Base-by-base conservation (phyloP, 2,329 filamentous ascomycete genomes). In the Ascochyta viciae-villosae region DNA sequence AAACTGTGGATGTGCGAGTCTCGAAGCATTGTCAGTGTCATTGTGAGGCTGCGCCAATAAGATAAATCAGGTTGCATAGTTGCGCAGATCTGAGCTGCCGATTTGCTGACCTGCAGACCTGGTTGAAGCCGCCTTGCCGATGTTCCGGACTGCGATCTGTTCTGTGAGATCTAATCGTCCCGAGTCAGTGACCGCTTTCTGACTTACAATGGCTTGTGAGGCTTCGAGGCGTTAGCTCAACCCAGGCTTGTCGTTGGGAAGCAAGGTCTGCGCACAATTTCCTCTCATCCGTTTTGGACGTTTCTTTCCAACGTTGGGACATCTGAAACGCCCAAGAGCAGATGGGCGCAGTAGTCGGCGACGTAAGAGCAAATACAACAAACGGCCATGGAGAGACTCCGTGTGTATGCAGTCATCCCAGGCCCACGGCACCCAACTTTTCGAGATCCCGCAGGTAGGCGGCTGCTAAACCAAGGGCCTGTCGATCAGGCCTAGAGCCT, bases 401-500 rank as follows among this genome's bases (percentile, higher is more conserved):
- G 53, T 31, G 53, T 37, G 35, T 43, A 51, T 46, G 41, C 41
- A 34, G 38, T 51, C 48, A 47, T 48, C 22, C 53, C 53, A 56
- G 43, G 33, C 37, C 47, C 38, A 47, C 33, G 53, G 53, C 42
- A 46, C 47, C 46, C 46, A 50, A 24, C 47, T 35, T 33, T 41
- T 34, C 43, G 47, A 56, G 53, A 56, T 56, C 53, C 53, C 53
- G 53, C 53, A 51, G 53, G 53, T 51, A 19, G 42, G 53, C 47
- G 42, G 53, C 33, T 47, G 43, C 38, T 56, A 47, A 33, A 35
- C 35, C 31, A 19, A 56, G 38, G 45, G 37, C 42, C 42, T 43
- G 53, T 51, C 53, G 53, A 56, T 51, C 53, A 47, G 47, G 53
- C 38, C 53, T 51, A 23, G 53, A 50, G 53, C 53, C 47, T 50